Percentiles rank a stretch among this genome's conserved stretches.
Evolutionary conservation across 371 early-diverging fungal genomes (phyloP).

Genomic region (Mucor mucedo): DNA sequence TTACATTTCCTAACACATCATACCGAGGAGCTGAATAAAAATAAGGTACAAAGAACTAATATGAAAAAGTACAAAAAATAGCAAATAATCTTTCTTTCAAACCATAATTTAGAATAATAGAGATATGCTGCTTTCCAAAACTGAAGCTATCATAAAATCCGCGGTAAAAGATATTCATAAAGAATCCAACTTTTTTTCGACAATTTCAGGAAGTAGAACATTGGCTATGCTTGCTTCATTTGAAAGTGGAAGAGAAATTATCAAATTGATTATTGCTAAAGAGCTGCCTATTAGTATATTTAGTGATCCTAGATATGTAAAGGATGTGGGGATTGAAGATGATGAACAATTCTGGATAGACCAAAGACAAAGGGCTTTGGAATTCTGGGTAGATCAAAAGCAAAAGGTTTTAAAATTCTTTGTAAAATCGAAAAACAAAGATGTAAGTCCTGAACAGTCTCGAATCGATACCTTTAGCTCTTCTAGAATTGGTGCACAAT

Average conservation of each 20-base stretch:
- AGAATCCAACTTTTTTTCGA: slow-evolving; percentile 13
- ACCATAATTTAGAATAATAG: background rate
- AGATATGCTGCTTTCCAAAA: background rate
- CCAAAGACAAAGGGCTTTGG: too few species aligned
- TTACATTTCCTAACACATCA: slow-evolving; percentile 3
- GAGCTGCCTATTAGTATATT: slow-evolving; percentile 12
- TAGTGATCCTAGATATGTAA: slow-evolving; percentile 7
- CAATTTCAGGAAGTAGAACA: slow-evolving; percentile 19
- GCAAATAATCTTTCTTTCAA: too few species aligned
- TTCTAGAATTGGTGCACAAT: too few species aligned
- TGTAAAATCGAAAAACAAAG: too few species aligned
- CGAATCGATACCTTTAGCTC: too few species aligned
- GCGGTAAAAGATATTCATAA: background rate
- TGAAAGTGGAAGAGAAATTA: slow-evolving; percentile 1
- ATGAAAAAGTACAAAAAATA: too few species aligned
- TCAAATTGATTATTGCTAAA: slow-evolving; percentile 2
- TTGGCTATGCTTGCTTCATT: slow-evolving; percentile 19
- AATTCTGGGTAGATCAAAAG: too few species aligned
- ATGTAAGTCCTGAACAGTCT: too few species aligned
- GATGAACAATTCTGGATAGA: background rate
- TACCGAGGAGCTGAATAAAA: too few species aligned
- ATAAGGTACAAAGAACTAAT: background rate
- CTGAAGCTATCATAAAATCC: background rate
- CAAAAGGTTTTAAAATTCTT: too few species aligned
- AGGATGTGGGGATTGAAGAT: background rate